phyloP scores from a whole-genome alignment of 805 yeast genomes.

The Monosporozyma servazzii region DNA sequence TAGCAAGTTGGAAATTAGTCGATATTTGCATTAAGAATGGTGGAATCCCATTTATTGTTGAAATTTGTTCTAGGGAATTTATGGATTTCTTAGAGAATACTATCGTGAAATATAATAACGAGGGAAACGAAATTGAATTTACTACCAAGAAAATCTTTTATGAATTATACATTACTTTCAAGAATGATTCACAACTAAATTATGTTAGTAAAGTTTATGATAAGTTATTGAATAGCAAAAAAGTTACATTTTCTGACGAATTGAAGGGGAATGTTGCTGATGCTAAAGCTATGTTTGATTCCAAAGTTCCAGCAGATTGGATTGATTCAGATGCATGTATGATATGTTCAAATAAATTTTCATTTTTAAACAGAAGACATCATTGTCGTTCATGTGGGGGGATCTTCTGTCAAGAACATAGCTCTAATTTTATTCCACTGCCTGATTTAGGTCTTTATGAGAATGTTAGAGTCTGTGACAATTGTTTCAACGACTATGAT shows the following conservation, averaged over 20 bases:
- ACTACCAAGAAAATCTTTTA: conserved; percentile 57
- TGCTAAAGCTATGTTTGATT: conserved; percentile 53
- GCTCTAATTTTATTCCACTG: conserved; percentile 60
- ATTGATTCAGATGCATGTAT: conserved; percentile 90
- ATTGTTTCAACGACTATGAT: conserved; percentile 60
- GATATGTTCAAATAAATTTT: conserved; percentile 76
- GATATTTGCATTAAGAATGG: conserved; percentile 91
- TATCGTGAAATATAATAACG: conserved; percentile 29
- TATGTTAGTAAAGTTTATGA: conserved; percentile 57
- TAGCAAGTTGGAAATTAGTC: conserved; percentile 62
- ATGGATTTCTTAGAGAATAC: conserved; percentile 60
- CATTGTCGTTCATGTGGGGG: conserved; percentile 98
- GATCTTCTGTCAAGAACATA: conserved; percentile 78
- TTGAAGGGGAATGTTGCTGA: conserved; percentile 9
- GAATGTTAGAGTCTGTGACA: conserved; percentile 90
- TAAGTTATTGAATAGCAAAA: conserved; percentile 46
- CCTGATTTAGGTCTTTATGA: conserved; percentile 80
- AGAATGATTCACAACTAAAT: conserved; percentile 52
- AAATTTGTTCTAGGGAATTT: conserved; percentile 76
- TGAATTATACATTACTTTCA: conserved; percentile 69
- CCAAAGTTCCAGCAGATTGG: conserved; percentile 97
- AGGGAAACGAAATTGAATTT: conserved; percentile 42
- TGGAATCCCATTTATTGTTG: conserved; percentile 74
- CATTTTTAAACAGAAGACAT: conserved; percentile 82
- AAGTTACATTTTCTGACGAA: conserved; percentile 53